These are phyloP conservation scores for Tagetes erecta DNA, from an alignment of 129 eudicot genomes.

Conservation along the genomic window DNA sequence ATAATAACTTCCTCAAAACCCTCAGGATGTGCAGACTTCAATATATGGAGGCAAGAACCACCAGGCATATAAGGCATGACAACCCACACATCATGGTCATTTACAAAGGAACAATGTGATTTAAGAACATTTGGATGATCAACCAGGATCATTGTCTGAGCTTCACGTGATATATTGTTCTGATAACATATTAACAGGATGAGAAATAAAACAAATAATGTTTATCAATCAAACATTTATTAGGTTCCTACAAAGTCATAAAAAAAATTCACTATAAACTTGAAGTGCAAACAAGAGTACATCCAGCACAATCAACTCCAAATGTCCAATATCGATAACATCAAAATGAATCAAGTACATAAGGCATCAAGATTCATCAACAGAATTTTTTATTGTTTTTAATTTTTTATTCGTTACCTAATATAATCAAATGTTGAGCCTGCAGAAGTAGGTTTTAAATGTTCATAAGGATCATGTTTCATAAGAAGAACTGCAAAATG, in stretches of 20 bases:
- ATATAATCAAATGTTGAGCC: constrained; percentile 19
- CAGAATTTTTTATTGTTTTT: not conserved
- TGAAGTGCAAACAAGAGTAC: constrained; percentile 13
- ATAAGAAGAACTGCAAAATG: not conserved
- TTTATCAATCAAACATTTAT: constrained; percentile 15
- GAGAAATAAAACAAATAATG: constrained; percentile 13
- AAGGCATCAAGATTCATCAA: not conserved
- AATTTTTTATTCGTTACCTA: not conserved
- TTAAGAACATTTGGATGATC: constrained; percentile 86
- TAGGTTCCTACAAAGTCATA: not conserved
- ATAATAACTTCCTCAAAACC: constrained; percentile 90
- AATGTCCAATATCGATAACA: not conserved
- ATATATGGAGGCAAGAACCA: constrained; percentile 91
- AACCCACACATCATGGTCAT: constrained; percentile 86
- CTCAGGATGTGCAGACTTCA: constrained; percentile 80
- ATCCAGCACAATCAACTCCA: not conserved
- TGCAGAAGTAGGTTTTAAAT: not conserved
- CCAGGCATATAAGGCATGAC: constrained; percentile 94
- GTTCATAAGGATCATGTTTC: not conserved
- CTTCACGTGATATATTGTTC: constrained; percentile 89
- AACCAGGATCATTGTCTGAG: constrained; percentile 90
- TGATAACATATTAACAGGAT: constrained; percentile 30
- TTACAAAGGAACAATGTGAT: constrained; percentile 91
- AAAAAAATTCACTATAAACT: not conserved
- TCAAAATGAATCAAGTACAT: not conserved